A percentile compares a stretch with the other conserved stretches of the same genome.
phyloP scores from a whole-genome alignment of 495 filamentous ascomycete genomes.

The Penicillium canescens region DNA sequence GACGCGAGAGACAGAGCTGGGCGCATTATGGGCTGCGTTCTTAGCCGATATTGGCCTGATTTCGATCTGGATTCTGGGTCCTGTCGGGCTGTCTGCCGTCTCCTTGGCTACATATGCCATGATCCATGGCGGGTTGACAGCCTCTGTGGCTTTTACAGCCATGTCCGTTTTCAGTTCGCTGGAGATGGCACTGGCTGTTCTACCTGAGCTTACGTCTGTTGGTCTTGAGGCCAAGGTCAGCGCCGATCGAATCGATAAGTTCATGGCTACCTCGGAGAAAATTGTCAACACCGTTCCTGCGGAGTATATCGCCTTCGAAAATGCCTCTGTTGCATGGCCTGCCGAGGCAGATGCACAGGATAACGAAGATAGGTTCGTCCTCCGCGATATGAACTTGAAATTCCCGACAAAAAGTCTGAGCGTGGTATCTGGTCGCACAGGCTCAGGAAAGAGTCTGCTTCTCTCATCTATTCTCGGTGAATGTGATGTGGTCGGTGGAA shows the following conservation, averaged over 20 bases:
- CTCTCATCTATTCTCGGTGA: slow-evolving; percentile 64
- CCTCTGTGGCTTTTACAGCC: slow-evolving; percentile 81
- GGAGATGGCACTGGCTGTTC: slow-evolving; percentile 65
- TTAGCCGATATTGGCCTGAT: slow-evolving; percentile 53
- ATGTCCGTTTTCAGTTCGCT: slow-evolving; percentile 72
- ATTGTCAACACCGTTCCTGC: slow-evolving; percentile 53
- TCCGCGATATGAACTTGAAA: slow-evolving; percentile 60
- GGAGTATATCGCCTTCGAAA: slow-evolving; percentile 60
- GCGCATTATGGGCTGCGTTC: slow-evolving; percentile 65
- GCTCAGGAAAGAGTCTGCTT: slow-evolving; percentile 65
- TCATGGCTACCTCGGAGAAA: slow-evolving; percentile 68
- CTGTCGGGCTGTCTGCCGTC: slow-evolving; percentile 70
- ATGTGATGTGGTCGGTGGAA: slow-evolving; percentile 49
- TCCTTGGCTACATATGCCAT: slow-evolving; percentile 69
- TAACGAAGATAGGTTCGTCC: slow-evolving; percentile 48
- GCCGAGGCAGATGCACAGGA: slow-evolving; percentile 50
- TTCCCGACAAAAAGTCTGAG: slow-evolving; percentile 70
- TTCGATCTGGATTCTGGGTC: slow-evolving; percentile 73
- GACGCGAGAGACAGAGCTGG: slow-evolving; percentile 65
- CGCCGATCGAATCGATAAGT: slow-evolving; percentile 71
- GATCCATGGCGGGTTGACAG: slow-evolving; percentile 59
- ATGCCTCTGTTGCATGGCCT: slow-evolving; percentile 78
- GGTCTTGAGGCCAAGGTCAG: slow-evolving; percentile 70
- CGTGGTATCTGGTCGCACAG: slow-evolving; percentile 59
- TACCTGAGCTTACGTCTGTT: slow-evolving; percentile 74